phyloP scores from a whole-genome alignment of 495 filamentous ascomycete species.

The Lindgomyces ingoldianus region DNA sequence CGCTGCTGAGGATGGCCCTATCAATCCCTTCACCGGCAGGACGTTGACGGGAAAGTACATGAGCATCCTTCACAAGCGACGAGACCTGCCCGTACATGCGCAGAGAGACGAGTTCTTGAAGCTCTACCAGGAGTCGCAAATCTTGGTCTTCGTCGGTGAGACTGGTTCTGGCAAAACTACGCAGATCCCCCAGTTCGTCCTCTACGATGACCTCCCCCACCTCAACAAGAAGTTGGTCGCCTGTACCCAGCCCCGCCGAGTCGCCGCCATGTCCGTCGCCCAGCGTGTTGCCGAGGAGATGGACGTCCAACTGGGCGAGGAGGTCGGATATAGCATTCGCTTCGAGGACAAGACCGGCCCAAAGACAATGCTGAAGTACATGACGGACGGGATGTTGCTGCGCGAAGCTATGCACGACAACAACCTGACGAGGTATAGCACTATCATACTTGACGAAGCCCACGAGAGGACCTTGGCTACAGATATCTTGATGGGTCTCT shows the following conservation, averaged over 20 bases:
- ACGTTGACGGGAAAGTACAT: slow-evolving; percentile 83
- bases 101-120: slow-evolving; percentile 93
- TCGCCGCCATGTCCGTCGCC: slow-evolving; percentile 98
- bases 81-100: slow-evolving; percentile 83
- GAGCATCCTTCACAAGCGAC: slow-evolving; percentile 77
- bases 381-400: slow-evolving; percentile 99
- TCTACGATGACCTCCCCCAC: slow-evolving; percentile 94
- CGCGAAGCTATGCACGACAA: slow-evolving; percentile 98
- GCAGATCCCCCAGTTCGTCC: slow-evolving; percentile 96
- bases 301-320: slow-evolving; percentile 90
- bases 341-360: slow-evolving; percentile 93
- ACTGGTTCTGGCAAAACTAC: slow-evolving; percentile 99
- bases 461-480: slow-evolving; percentile 95
- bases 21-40: slow-evolving; percentile 79
- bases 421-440: slow-evolving; percentile 86
- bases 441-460: slow-evolving; percentile 97
- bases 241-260: slow-evolving; percentile 96
- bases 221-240: slow-evolving; percentile 82
- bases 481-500: slow-evolving; percentile 91
- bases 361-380: slow-evolving; percentile 96
- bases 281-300: slow-evolving; percentile 97
- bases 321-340: slow-evolving; percentile 98
- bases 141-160: slow-evolving; percentile 97
- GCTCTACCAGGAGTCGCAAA: slow-evolving; percentile 88
- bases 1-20: slow-evolving; percentile 74